These are phyloP conservation scores for Gymnopilus junonius DNA, from an alignment of 768 basidiomycete genomes.

Conservation along the genomic window DNA sequence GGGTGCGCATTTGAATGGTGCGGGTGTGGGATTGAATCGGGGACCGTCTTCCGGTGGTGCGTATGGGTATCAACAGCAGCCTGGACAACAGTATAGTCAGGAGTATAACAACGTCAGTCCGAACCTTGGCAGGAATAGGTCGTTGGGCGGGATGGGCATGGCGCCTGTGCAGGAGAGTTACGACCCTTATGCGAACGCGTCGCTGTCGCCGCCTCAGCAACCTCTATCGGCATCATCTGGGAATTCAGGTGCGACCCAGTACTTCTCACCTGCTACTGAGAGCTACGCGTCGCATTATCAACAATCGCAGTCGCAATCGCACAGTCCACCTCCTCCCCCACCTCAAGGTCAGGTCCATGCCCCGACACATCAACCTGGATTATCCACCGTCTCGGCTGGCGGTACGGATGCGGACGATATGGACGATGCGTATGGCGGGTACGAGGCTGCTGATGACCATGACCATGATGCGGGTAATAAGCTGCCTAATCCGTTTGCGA, in stretches of 20 bases:
- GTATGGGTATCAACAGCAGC: constrained; percentile 18
- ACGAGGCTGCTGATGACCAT: background rate
- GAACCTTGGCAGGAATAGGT: constrained; percentile 11
- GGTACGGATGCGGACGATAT: constrained; percentile 1
- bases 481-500: background rate
- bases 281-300: constrained; percentile 1
- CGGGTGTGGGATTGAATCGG: constrained; percentile 18
- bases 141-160: constrained; percentile 4
- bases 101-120: constrained; percentile 12
- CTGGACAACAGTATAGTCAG: constrained; percentile 14
- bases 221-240: background rate
- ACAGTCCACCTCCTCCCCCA: too few relatives aligned
- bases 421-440: constrained; percentile 1
- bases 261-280: constrained; percentile 7
- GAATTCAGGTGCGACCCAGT: background rate
- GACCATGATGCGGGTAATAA: background rate
- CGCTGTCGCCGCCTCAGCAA: background rate
- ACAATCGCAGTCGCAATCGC: too few relatives aligned
- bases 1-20: constrained; percentile 27
- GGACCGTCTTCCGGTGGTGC: constrained; percentile 13
- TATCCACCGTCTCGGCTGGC: background rate
- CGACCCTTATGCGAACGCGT: background rate
- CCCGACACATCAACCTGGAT: constrained; percentile 2
- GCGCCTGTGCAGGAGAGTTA: background rate
- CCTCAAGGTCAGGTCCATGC: background rate